Evolutionary conservation across 2,329 filamentous ascomycete genomes (phyloP).

Genomic region (Dactylonectria estremocensis): DNA sequence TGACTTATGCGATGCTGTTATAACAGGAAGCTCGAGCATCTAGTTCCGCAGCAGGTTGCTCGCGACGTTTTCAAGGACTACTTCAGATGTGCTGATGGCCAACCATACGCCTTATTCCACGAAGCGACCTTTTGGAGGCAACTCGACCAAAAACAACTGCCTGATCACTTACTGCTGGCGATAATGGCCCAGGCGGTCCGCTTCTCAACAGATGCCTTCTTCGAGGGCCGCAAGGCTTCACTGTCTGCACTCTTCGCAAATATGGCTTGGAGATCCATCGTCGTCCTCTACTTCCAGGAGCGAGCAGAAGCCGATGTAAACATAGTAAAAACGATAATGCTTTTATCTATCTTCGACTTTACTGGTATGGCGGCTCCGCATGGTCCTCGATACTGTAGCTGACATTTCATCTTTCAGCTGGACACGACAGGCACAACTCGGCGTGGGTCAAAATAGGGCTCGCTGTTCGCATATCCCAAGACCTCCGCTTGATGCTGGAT

Average conservation of each 20-base stretch:
- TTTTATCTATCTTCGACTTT: neutral
- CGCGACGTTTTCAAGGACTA: neutral
- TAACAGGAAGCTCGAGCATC: neutral
- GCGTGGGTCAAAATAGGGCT: slow-evolving; percentile 3
- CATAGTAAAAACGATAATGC: neutral
- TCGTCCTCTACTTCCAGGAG: neutral
- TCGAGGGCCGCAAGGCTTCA: neutral
- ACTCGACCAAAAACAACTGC: neutral
- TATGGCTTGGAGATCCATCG: neutral
- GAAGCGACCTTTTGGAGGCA: neutral
- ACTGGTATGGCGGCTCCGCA: neutral
- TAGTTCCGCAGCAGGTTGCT: neutral
- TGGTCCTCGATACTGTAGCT: no score
- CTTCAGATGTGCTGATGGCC: neutral
- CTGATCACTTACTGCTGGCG: neutral
- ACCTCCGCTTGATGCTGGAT: neutral
- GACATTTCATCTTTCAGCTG: neutral
- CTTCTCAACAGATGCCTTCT: neutral
- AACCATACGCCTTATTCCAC: neutral
- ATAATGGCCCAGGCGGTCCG: neutral
- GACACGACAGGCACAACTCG: neutral
- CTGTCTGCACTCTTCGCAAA: neutral
- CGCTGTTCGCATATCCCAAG: neutral
- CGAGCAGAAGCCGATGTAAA: neutral
- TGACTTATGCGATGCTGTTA: neutral